Evolutionary conservation across 768 basidiomycete genomes (phyloP), one percentile per base, ranked within the genome.

Genomic region (Goffeauzyma gilvescens): DNA sequence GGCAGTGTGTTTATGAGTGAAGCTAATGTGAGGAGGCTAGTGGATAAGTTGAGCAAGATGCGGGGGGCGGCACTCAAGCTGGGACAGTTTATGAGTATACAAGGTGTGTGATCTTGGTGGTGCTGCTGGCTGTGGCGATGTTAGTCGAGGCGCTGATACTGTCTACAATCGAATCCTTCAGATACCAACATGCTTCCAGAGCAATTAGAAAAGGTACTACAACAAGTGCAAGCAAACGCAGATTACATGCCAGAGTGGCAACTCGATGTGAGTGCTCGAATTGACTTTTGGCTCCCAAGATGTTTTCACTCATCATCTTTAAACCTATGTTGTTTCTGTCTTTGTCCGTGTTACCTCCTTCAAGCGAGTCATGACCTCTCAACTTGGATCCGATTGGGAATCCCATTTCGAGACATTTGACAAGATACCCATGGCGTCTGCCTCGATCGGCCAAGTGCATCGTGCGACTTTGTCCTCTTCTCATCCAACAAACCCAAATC

Each of bases 231-330:
- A 58, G 83, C 90, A 51, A 76, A 79, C 52, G 90, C 90, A 1
- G 85, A 98, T 62, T 95, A 95, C 60, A 98, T 98, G 90, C 90
- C 90, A 0, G 80, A 90, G 52, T 89, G 81, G 81, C 90, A 98
- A 59, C 81, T 95, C 77, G 81, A 89, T 74, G 89, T 84, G 13
- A 15, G 65, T 57, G 3, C 5, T 21, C 24, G 9, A 22, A 15
- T 23, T 26, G 1, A 15, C 32, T 18, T 30, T 15, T 15, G 20
- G n/a, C n/a, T n/a, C n/a, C n/a, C n/a, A n/a, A n/a, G n/a, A n/a
- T n/a, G n/a, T n/a, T n/a, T n/a, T n/a, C n/a, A n/a, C n/a, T n/a
- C n/a, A n/a, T n/a, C n/a, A n/a, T n/a, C n/a, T n/a, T n/a, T n/a
- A n/a, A n/a, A n/a, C n/a, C n/a, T n/a, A n/a, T n/a, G n/a, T n/a